Percentiles rank a stretch among this genome's conserved stretches.
Evolutionary conservation across 768 basidiomycete species (phyloP).

Genomic region (Phaffia tasmanica): DNA sequence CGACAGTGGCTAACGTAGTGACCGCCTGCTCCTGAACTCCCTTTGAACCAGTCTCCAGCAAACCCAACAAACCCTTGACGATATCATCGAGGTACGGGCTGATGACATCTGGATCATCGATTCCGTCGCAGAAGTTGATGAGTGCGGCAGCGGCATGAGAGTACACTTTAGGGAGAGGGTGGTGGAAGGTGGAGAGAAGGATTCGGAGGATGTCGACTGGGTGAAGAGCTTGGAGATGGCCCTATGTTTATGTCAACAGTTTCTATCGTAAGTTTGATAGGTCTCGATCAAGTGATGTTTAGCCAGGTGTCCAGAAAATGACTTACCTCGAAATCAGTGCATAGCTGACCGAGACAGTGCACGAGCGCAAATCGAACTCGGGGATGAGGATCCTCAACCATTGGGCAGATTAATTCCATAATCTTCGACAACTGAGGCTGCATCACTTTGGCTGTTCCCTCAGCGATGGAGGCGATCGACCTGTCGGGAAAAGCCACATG

Average conservation of each 20-base stretch:
- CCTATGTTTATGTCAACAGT: constrained; percentile 51
- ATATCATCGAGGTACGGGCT: constrained; percentile 68
- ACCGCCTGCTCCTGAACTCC: constrained; percentile 84
- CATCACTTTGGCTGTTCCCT: constrained; percentile 57
- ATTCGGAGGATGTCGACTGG: constrained; percentile 33
- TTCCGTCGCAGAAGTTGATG: constrained; percentile 80
- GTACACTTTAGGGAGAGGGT: constrained; percentile 51
- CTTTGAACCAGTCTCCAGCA: constrained; percentile 13
- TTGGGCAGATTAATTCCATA: constrained; percentile 66
- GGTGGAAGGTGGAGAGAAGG: constrained; percentile 11
- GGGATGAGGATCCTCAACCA: constrained; percentile 69
- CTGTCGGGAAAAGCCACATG: neutral
- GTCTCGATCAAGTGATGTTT: constrained; percentile 40
- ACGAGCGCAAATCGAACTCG: constrained; percentile 64
- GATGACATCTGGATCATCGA: constrained; percentile 57
- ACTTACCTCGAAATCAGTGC: constrained; percentile 71
- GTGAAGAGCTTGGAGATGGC: constrained; percentile 63
- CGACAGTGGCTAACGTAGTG: constrained; percentile 79
- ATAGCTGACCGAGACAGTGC: constrained; percentile 71
- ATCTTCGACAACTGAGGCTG: constrained; percentile 70
- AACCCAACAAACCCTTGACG: constrained; percentile 50
- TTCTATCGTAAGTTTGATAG: no score
- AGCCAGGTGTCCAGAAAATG: neutral
- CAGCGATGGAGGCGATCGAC: constrained; percentile 67
- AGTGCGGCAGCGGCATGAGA: constrained; percentile 76